A percentile compares a stretch with the other conserved stretches of the same genome.
phyloP scores from a whole-genome alignment of 108 stramenopile species.

The Skeletonema marinoi region DNA sequence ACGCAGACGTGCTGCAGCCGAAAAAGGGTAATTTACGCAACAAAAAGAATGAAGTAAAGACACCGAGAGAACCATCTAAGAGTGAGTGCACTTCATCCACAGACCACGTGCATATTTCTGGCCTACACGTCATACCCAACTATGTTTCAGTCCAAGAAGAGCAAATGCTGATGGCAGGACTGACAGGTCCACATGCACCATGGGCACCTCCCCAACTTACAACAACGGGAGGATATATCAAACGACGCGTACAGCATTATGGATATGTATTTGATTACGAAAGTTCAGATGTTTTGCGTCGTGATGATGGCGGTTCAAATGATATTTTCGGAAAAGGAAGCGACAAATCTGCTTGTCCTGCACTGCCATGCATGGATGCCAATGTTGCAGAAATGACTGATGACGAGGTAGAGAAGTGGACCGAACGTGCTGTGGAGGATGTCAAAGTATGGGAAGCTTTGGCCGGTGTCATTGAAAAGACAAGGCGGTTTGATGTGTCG shows the following conservation, averaged over 20 bases:
- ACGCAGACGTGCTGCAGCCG: slow-evolving; percentile 62
- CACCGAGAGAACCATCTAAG: slow-evolving; percentile 58
- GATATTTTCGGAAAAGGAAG: slow-evolving; percentile 12
- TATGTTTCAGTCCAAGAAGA: slow-evolving; percentile 69
- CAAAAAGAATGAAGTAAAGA: slow-evolving; percentile 22
- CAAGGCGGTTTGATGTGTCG: slow-evolving; percentile 50
- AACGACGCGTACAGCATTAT: slow-evolving; percentile 86
- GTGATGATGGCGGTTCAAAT: slow-evolving; percentile 30
- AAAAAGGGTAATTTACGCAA: slow-evolving; percentile 16
- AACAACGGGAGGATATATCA: slow-evolving; percentile 63
- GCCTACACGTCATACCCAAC: slow-evolving; percentile 61
- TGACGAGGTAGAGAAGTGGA: slow-evolving; percentile 50
- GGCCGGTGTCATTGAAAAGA: slow-evolving; percentile 71
- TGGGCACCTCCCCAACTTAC: slow-evolving; percentile 82
- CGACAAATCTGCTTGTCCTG: slow-evolving; percentile 22
- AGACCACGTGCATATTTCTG: slow-evolving; percentile 62
- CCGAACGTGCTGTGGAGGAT: slow-evolving; percentile 34
- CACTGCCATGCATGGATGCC: slow-evolving; percentile 21
- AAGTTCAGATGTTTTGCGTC: slow-evolving; percentile 81
- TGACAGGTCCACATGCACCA: slow-evolving; percentile 84
- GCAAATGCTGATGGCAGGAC: slow-evolving; percentile 66
- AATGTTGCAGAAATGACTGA: slow-evolving; percentile 22
- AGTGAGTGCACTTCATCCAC: slow-evolving; percentile 84
- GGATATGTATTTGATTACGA: slow-evolving; percentile 94
- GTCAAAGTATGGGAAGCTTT: slow-evolving; percentile 77